Percentiles rank a stretch among this genome's conserved stretches.
These are phyloP conservation scores for Microbotryum saponariae DNA, from an alignment of 1,284 basidiomycete genomes.

Conservation along the genomic window DNA sequence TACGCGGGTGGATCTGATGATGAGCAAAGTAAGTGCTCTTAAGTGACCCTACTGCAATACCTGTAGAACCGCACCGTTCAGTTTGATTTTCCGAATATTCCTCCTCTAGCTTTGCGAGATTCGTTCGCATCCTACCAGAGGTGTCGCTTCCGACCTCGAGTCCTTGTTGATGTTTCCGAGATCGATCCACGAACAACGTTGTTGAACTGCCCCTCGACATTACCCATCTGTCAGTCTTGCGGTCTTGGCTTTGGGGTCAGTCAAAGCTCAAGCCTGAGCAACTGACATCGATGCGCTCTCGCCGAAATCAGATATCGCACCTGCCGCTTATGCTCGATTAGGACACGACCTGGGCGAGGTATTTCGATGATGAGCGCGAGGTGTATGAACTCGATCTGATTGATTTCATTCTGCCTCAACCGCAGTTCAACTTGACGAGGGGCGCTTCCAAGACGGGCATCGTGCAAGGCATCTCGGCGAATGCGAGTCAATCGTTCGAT, in stretches of 20 bases:
- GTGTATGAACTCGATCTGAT: too few relatives aligned
- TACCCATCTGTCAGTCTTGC: slow-evolving; percentile 33
- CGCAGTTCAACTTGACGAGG: slow-evolving; percentile 43
- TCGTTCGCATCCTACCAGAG: slow-evolving; percentile 37
- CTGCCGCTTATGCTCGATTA: neutral
- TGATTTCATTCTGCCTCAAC: too few relatives aligned
- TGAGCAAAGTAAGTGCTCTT: slow-evolving; percentile 38
- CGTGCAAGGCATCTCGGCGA: slow-evolving; percentile 45
- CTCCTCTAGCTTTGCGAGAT: too few relatives aligned
- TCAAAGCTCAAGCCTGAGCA: too few relatives aligned
- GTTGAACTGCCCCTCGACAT: slow-evolving; percentile 38
- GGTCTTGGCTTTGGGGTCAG: too few relatives aligned
- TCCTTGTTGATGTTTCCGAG: slow-evolving; percentile 39
- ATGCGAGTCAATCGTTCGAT: slow-evolving; percentile 44
- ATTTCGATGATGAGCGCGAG: too few relatives aligned
- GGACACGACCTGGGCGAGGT: too few relatives aligned
- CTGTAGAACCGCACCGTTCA: neutral
- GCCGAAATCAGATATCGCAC: neutral
- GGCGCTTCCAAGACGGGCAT: slow-evolving; percentile 41
- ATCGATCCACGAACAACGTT: slow-evolving; percentile 40
- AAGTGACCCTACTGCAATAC: slow-evolving; percentile 5
- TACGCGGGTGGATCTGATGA: slow-evolving; percentile 43
- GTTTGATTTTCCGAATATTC: neutral
- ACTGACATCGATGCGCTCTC: too few relatives aligned
- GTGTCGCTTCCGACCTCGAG: slow-evolving; percentile 42